Percentiles rank a stretch among this genome's conserved stretches.
phyloP scores from a whole-genome alignment of 768 basidiomycete genomes.

The Tylopilus balloui region DNA sequence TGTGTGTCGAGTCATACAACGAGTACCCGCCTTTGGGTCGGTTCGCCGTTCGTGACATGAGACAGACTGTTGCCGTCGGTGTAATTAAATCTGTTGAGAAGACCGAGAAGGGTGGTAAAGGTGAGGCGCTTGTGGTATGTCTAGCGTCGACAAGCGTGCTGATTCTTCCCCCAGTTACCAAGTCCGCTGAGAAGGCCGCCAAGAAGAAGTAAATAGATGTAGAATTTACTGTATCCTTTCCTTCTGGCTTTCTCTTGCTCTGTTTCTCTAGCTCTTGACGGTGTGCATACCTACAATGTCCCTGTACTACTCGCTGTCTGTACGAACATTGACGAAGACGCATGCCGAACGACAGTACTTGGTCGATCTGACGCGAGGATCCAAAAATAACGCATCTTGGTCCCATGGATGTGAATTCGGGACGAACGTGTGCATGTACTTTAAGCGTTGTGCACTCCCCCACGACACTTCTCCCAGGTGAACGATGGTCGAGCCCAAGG shows the following conservation, averaged over 20 bases:
- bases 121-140: conserved; percentile 39
- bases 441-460: not conserved
- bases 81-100: conserved; percentile 98
- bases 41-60: conserved; percentile 99
- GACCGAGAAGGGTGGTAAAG: conserved; percentile 84
- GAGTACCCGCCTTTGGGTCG: conserved; percentile 99
- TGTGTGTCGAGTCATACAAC: conserved; percentile 91
- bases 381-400: too few species aligned
- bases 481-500: conserved; percentile 40
- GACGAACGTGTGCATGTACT: conserved; percentile 9
- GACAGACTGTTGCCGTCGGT: conserved; percentile 98
- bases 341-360: conserved; percentile 3
- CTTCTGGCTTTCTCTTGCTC: conserved; percentile 40
- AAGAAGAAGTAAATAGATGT: conserved; percentile 95
- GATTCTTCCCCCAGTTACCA: conserved; percentile 57
- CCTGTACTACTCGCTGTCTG: conserved; percentile 40
- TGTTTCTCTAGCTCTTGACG: conserved; percentile 29
- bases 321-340: conserved; percentile 45
- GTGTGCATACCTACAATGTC: conserved; percentile 35
- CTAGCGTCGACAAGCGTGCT: conserved; percentile 1
- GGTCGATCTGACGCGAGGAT: too few species aligned
- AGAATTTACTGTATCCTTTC: conserved; percentile 59
- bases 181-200: conserved; percentile 93
- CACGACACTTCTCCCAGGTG: not conserved
- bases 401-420: too few species aligned